Base-by-base conservation (phyloP, 306 rosid genomes). In the Prunus dulcis region DNA sequence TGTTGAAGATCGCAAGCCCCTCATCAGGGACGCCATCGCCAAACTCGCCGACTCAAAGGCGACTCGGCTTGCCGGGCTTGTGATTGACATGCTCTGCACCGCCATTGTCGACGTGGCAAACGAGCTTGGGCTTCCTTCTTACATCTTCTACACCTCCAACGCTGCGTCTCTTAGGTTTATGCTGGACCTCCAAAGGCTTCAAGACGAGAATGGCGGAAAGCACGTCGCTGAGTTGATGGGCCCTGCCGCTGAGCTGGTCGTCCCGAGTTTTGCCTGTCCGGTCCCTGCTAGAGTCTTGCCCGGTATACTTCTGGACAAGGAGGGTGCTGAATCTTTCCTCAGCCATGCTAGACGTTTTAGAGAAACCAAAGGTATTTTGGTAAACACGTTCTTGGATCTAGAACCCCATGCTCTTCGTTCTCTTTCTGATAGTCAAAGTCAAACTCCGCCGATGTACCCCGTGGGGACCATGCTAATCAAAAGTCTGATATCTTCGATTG, bases 351-450 rank as follows among this genome's bases (percentile, higher is more conserved):
- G 20, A 20, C 75, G 85, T 30, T 45, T 64, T 2, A 83, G 82
- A 74, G 47, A 70, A 22, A 69, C 81, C 15, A 73, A 78, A 19
- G 96, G 92, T 3, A 9, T 86, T 22, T 47, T 90, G 22, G 85
- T 90, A 20, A 90, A 90, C 20, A 53, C 92, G 0, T 85, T 85
- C 62, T 57, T 57, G 15, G 96, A 90, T 68, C 72, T 86, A 28
- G 32, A 28, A 28, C 32, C 32, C 32, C 32, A 28, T 28, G 32
- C 32, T 3, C 32, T 28, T 28, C 32, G 32, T 28, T 28, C 32
- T 28, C 32, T 28, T 28, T 28, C 32, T 28, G 32, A 28, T 28
- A 3, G 32, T 28, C 32, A 28, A 28, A 28, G 32, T 28, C 32
- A 28, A 28, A 28, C 32, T 28, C 32, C 32, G 0, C 32, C 32